phyloP scores from a whole-genome alignment of 2,329 filamentous ascomycete species.

The Fusarium circinatum region DNA sequence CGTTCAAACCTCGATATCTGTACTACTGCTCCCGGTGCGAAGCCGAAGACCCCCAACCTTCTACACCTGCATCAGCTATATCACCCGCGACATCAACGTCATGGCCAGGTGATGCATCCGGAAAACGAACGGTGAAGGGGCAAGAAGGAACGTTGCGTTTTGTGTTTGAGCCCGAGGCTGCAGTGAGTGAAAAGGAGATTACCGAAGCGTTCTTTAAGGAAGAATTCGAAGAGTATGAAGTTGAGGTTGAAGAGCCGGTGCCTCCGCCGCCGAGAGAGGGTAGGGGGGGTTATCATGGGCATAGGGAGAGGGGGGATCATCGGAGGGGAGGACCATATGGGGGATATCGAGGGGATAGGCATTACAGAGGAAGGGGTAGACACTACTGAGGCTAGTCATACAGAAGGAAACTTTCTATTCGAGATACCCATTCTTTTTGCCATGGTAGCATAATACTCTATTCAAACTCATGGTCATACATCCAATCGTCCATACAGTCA shows the following conservation, averaged over 20 bases:
- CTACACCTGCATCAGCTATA: constrained; percentile 46
- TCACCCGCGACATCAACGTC: constrained; percentile 55
- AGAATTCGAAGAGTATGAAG: constrained; percentile 80
- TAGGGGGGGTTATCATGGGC: constrained; percentile 47
- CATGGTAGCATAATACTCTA: neutral
- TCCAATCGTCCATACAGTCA: neutral
- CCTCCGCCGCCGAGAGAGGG: constrained; percentile 43
- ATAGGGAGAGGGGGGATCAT: constrained; percentile 48
- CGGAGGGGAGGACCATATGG: constrained; percentile 49
- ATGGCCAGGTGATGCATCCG: constrained; percentile 47
- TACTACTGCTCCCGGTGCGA: constrained; percentile 66
- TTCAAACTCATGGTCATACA: neutral
- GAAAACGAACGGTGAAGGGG: constrained; percentile 51
- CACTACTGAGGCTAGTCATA: constrained; percentile 39
- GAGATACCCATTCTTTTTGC: constrained; percentile 23
- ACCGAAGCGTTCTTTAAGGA: constrained; percentile 76
- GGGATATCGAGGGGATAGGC: constrained; percentile 49
- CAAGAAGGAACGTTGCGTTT: constrained; percentile 85
- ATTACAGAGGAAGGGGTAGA: constrained; percentile 49
- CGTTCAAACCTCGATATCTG: constrained; percentile 71
- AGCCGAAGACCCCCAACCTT: constrained; percentile 49
- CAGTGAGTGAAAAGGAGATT: constrained; percentile 74
- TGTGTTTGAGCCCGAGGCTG: constrained; percentile 83
- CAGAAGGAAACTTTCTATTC: neutral
- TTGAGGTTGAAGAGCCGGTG: constrained; percentile 77